Conservation (phyloP, 148 eudicot species). For the Beta vulgaris region DNA sequence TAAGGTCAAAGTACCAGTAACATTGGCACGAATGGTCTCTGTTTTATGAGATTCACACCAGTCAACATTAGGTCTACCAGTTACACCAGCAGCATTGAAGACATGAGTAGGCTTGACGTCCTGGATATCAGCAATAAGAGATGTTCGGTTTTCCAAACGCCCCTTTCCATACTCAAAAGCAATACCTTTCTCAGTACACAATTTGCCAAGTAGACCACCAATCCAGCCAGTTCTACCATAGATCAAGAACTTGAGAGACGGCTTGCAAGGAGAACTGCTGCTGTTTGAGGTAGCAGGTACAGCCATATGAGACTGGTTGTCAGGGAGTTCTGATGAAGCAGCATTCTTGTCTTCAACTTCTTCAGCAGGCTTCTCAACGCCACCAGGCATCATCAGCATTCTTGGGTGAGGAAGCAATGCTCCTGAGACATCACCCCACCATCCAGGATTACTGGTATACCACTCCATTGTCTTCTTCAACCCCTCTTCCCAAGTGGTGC, state of each 20-base stretch:
- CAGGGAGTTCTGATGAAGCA: too few species aligned
- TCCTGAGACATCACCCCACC: conserved; percentile 86
- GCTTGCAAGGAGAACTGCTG: conserved; percentile 24
- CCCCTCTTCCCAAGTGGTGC: conserved; percentile 63
- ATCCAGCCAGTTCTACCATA: conserved; percentile 58
- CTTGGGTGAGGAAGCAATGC: too few species aligned
- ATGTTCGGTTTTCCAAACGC: conserved; percentile 51
- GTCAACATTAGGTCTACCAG: conserved; percentile 69
- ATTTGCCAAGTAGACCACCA: conserved; percentile 57
- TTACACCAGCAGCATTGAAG: conserved; percentile 73
- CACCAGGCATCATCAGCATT: too few species aligned
- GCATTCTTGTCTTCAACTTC: too few species aligned
- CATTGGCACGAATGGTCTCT: too few species aligned
- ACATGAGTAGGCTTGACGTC: conserved; percentile 62
- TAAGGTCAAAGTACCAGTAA: conserved; percentile 55
- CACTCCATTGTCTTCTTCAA: conserved; percentile 61
- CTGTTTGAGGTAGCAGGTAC: too few species aligned
- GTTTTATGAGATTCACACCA: conserved; percentile 69
- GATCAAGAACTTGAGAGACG: conserved; percentile 50
- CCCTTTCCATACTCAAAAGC: conserved; percentile 63
- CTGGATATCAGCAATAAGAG: conserved; percentile 50
- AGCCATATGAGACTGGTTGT: too few species aligned
- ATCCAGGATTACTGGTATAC: conserved; percentile 56
- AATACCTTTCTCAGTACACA: conserved; percentile 63
- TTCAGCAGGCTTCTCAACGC: too few species aligned